Conservation (phyloP, 768 basidiomycete species). For the Lanmaoa pseudosensibilis region DNA sequence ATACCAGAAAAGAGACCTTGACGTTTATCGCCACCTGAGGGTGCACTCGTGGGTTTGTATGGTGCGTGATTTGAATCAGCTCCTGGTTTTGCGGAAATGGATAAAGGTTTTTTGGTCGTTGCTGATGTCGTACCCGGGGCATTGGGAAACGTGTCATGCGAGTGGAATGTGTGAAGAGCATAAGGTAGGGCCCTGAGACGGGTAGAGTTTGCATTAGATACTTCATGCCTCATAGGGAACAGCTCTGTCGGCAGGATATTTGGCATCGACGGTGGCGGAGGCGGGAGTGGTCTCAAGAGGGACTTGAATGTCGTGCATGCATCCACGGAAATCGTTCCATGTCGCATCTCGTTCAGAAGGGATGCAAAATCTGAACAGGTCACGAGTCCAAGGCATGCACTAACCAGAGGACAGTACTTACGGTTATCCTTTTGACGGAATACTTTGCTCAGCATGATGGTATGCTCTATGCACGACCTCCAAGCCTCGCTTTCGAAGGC, state of each 20-base stretch:
- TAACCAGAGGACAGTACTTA: slow-evolving; percentile 30
- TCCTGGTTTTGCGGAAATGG: not conserved
- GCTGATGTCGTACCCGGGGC: not conserved
- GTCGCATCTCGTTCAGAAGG: slow-evolving; percentile 75
- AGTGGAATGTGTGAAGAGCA: slow-evolving; percentile 42
- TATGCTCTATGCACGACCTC: slow-evolving; percentile 49
- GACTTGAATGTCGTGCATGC: slow-evolving; percentile 49
- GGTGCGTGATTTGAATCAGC: slow-evolving; percentile 24
- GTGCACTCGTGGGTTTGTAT: slow-evolving; percentile 24
- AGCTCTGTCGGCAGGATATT: slow-evolving; percentile 50
- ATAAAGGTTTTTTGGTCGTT: slow-evolving; percentile 3
- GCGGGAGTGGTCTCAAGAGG: slow-evolving; percentile 37
- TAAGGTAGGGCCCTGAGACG: slow-evolving; percentile 52
- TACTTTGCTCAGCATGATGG: slow-evolving; percentile 67
- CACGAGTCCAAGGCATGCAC: not conserved
- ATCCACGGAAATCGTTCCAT: slow-evolving; percentile 49
- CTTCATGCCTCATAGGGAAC: slow-evolving; percentile 68
- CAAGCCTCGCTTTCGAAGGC: slow-evolving; percentile 60
- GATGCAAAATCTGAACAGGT: slow-evolving; percentile 56
- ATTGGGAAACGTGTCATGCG: slow-evolving; percentile 48
- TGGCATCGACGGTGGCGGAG: slow-evolving; percentile 25
- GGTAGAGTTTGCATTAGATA: slow-evolving; percentile 59
- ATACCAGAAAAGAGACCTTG: slow-evolving; percentile 59
- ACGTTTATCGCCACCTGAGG: slow-evolving; percentile 35
- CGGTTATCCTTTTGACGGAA: slow-evolving; percentile 74